Percentiles rank a stretch among this genome's conserved stretches.
phyloP scores from a whole-genome alignment of 1,139 yeast genomes.

The Suhomyces yuchorum region DNA sequence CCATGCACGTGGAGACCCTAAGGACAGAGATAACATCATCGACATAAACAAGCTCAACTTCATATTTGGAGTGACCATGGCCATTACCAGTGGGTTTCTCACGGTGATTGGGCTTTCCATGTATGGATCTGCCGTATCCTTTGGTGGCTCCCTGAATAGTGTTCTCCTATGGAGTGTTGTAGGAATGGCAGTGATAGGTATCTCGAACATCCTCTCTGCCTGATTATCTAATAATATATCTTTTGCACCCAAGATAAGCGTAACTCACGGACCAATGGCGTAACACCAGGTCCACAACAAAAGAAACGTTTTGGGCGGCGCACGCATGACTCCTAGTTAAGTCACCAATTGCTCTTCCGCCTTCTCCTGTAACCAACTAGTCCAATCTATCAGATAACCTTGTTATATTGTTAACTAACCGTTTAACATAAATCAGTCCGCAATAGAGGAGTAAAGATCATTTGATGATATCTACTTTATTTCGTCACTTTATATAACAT shows the following conservation, averaged over 20 bases:
- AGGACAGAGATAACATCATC: constrained; percentile 22
- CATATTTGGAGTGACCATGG: constrained; percentile 65
- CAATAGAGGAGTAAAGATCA: background rate
- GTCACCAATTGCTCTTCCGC: constrained; percentile 2
- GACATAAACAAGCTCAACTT: constrained; percentile 39
- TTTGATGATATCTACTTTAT: background rate
- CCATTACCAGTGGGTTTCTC: constrained; percentile 82
- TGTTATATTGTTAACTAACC: background rate
- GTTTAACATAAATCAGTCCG: background rate
- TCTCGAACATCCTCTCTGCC: constrained; percentile 23
- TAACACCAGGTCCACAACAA: background rate
- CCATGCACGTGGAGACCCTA: constrained; percentile 26
- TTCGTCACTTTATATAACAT: background rate
- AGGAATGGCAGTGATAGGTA: constrained; percentile 48
- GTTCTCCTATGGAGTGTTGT: constrained; percentile 55
- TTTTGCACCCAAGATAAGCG: constrained; percentile 11
- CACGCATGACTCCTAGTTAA: constrained; percentile 4
- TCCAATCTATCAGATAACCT: background rate
- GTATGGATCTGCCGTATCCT: constrained; percentile 76
- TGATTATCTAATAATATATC: background rate
- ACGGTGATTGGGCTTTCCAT: constrained; percentile 80
- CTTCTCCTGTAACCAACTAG: background rate
- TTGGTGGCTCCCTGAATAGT: constrained; percentile 61
- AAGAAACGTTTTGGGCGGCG: constrained; percentile 8
- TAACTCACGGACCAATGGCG: background rate